Percentiles rank a stretch among this genome's conserved stretches.
Conservation (phyloP, 1,284 basidiomycete genomes). For the Tilletia walkeri region DNA sequence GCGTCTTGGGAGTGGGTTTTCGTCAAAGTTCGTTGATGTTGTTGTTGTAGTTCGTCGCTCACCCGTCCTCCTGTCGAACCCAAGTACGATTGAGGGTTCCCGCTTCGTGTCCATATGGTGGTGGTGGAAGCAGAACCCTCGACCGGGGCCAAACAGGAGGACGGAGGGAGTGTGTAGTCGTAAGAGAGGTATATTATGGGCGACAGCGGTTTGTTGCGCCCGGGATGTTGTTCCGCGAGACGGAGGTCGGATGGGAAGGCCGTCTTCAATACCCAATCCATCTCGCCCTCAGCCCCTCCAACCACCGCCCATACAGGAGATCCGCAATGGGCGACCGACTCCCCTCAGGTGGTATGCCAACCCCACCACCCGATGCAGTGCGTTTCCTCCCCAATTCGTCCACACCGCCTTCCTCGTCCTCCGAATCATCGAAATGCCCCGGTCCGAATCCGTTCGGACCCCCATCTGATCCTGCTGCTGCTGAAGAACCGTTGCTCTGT, state of each 20-base stretch:
- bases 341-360: slow-evolving; percentile 25
- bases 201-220: too few species aligned
- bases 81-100: too few species aligned
- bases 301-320: slow-evolving; percentile 89
- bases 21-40: too few species aligned
- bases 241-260: neutral
- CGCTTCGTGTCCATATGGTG: too few species aligned
- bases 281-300: slow-evolving; percentile 69
- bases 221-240: neutral
- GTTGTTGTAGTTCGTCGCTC: too few species aligned
- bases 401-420: slow-evolving; percentile 14
- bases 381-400: slow-evolving; percentile 23
- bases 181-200: too few species aligned
- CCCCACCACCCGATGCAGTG: neutral
- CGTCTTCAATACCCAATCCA: slow-evolving; percentile 37
- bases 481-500: neutral
- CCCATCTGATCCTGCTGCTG: slow-evolving; percentile 24
- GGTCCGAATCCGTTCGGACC: slow-evolving; percentile 15
- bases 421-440: slow-evolving; percentile 57
- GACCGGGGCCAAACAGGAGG: too few species aligned
- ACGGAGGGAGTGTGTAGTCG: too few species aligned
- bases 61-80: too few species aligned
- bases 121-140: too few species aligned
- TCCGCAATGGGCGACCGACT: slow-evolving; percentile 76
- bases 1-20: too few species aligned